Base-by-base conservation (phyloP, 257 asterid genomes). In the Nicotiana knightiana region DNA sequence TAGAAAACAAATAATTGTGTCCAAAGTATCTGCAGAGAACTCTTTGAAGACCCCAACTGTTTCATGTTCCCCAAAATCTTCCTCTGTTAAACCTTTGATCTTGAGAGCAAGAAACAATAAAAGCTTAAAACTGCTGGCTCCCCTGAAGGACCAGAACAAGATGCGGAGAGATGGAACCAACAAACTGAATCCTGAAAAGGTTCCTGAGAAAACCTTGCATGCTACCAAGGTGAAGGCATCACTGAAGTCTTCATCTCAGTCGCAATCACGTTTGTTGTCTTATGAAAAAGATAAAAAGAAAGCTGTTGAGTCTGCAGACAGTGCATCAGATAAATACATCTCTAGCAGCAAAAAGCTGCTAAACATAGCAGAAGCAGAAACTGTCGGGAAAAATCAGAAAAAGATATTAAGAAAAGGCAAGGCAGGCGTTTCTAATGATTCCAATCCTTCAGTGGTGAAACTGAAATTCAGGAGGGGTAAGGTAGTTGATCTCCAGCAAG, bases 391-490 rank as follows among this genome's bases (percentile, higher is more conserved):
- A 70, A 88, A 24, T 70, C 84, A 12, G 18, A 68, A 73, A 39
- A 89, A 78, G 86, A 82, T 81, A 58, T 79, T 43, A 18, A 83
- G 75, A 83, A 93, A 86, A 91, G 86, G 80, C 54, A 80, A 80
- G 64, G 80, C 37, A 62, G 83, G 76, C 54, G 54, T 81, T 79
- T 73, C 92, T 64, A 90, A 85, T 84, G 90, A 86, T 54, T 83
- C 84, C 57, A 76, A 82, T 81, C 46, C 82, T 63, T 79, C 86
- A 24, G 89, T 89, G 5, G 89, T 89, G 92, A 91, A 91, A 84
- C 46, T 93, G 15, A 92, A 85, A 85, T 94, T 93, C 85, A 91
- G 90, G 85, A 91, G 88, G 68, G 97, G 98, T 67, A 93, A 90
- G 87, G 88, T 91, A 2, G 84, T 93, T 80, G 95, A 93, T 76